Conservation (phyloP, 768 basidiomycete species). For the Hygrophoropsis aurantiaca region DNA sequence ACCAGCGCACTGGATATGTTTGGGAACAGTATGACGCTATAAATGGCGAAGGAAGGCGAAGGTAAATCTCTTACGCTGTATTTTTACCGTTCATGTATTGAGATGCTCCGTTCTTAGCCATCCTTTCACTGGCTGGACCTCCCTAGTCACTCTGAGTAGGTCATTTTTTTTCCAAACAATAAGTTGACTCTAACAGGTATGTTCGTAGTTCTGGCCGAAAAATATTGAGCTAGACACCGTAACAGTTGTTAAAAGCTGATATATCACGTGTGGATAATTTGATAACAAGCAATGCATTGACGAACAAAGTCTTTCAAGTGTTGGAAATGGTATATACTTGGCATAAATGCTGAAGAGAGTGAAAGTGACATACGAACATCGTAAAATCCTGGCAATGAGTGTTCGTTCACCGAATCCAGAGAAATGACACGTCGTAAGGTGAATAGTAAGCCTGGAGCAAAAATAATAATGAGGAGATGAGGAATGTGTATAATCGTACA, state of each 20-base stretch:
- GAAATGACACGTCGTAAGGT: background rate
- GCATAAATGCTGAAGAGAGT: background rate
- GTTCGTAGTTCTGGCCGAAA: slow-evolving; percentile 62
- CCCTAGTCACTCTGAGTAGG: slow-evolving; percentile 85
- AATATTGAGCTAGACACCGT: slow-evolving; percentile 44
- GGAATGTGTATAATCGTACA: too few species aligned
- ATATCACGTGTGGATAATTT: background rate
- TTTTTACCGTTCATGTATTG: slow-evolving; percentile 4
- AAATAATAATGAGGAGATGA: too few species aligned
- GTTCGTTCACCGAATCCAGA: too few species aligned
- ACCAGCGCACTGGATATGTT: slow-evolving; percentile 88
- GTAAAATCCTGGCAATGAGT: background rate
- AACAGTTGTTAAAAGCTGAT: background rate
- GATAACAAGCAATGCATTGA: background rate
- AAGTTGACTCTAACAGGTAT: slow-evolving; percentile 7
- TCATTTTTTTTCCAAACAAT: slow-evolving; percentile 11
- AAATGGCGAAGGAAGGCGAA: slow-evolving; percentile 82
- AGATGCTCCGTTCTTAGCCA: slow-evolving; percentile 52
- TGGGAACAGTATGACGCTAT: slow-evolving; percentile 96
- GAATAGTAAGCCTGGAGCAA: background rate
- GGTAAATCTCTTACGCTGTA: slow-evolving; percentile 42
- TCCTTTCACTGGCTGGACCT: slow-evolving; percentile 98
- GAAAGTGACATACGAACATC: background rate
- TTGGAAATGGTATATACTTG: too few species aligned
- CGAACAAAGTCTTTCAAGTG: too few species aligned